Base-by-base conservation (phyloP, 345 rosid species). In the Salix koriyanagi region DNA sequence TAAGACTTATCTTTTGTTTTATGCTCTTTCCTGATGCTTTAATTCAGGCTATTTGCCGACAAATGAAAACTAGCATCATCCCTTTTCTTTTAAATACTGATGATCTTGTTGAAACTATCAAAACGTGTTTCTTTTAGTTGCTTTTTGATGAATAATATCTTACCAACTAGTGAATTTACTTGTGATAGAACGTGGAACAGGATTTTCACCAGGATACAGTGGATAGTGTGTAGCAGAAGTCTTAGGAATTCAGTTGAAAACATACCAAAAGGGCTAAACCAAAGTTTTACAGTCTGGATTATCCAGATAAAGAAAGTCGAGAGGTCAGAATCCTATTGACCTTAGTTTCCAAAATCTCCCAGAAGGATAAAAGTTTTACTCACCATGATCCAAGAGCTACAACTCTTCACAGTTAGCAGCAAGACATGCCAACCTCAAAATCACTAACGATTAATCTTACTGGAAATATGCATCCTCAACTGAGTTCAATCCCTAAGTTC, bases 1-100 rank as follows among this genome's bases (percentile, higher is more conserved):
- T 89, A 76, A 79, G 42, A 42, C 30, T 36, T 41, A 9, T 58
- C 5, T 46, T 46, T 37, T 41, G 13, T 41, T 41, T 36, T 36
- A 16, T 65, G 18, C 37, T 39, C 30, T 65, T 14, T 42, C 69
- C 14, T 18, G 9, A 42, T 10, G 60, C 32, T 72, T 39, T 2
- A 18, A 5, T 21, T 69, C 69, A 65, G 10, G 69, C 5, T n/a
- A 44, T 42, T 69, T 16, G 13, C 72, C 56, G 6, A 15, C 3
- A n/a, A 42, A 36, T 23, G 12, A 15, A 42, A 64, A 30, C 15
- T 30, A 48, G 39, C 30, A 42, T 3, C 25, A 32, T 37, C 6
- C 77, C 4, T 72, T 3, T 67, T 21, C 64, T 2, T 56, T 25
- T 54, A 48, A 58, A 18, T 28, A 58, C 9, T 21, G 23, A 19